phyloP scores from a whole-genome alignment of 2,329 filamentous ascomycete species.

The Curvularia hawaiiensis region DNA sequence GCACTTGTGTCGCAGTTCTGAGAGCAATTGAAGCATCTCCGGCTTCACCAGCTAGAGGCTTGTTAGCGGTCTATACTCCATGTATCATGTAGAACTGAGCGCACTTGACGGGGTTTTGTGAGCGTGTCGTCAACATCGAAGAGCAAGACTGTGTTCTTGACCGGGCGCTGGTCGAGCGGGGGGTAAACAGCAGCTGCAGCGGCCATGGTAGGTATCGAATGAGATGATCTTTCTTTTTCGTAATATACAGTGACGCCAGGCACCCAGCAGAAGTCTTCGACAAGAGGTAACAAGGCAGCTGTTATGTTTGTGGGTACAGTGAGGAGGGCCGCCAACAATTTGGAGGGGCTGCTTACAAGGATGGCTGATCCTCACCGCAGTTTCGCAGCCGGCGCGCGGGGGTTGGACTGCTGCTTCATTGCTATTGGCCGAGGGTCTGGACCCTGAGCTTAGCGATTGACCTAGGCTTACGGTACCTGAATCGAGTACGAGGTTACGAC shows the following conservation, averaged over 20 bases:
- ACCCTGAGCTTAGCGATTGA: conserved; percentile 8
- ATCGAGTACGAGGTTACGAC: conserved; percentile 1
- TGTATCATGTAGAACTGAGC: neutral
- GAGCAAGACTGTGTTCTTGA: conserved; percentile 91
- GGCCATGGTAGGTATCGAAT: conserved; percentile 41
- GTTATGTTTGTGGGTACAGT: conserved; percentile 7
- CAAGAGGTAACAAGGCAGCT: neutral
- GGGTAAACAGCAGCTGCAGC: conserved; percentile 62
- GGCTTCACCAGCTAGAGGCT: conserved; percentile 66
- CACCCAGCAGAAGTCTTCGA: neutral
- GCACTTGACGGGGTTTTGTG: conserved; percentile 77
- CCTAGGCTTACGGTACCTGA: conserved; percentile 8
- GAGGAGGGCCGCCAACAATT: conserved; percentile 19
- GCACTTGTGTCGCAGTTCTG: conserved; percentile 80
- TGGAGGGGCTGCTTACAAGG: conserved; percentile 29
- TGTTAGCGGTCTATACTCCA: conserved; percentile 17
- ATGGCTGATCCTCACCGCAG: conserved; percentile 30
- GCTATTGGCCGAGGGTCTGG: conserved; percentile 11
- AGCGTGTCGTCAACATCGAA: conserved; percentile 97
- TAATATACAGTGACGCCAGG: neutral
- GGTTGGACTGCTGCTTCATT: conserved; percentile 23
- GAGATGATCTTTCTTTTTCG: neutral
- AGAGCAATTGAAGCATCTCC: conserved; percentile 83
- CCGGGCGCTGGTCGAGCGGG: conserved; percentile 78
- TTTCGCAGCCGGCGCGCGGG: conserved; percentile 21